phyloP scores from a whole-genome alignment of 2,329 filamentous ascomycete species.

The Penicillium sp. region DNA sequence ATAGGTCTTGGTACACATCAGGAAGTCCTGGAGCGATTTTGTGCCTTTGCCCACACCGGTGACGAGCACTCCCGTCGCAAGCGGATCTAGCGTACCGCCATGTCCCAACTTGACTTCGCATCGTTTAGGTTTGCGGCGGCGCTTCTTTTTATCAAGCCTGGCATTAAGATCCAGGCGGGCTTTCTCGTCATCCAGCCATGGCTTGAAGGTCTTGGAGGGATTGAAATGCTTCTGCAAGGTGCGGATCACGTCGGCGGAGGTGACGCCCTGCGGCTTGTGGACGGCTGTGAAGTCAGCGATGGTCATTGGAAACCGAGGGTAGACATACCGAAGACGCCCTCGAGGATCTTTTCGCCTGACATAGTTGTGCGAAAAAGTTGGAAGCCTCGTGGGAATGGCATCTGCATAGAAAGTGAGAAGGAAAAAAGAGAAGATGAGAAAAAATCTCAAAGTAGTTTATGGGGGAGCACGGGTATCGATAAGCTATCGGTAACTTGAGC shows the following conservation, averaged over 20 bases:
- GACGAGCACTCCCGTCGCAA: slow-evolving; percentile 89
- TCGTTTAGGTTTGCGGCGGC: slow-evolving; percentile 54
- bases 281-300: slow-evolving; percentile 57
- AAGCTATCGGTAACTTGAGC: slow-evolving; percentile 17
- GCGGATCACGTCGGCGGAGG: slow-evolving; percentile 85
- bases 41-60: slow-evolving; percentile 83
- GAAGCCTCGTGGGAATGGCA: slow-evolving; percentile 28
- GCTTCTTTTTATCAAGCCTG: slow-evolving; percentile 55
- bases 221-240: slow-evolving; percentile 82
- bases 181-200: slow-evolving; percentile 64
- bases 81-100: slow-evolving; percentile 88
- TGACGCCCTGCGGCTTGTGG: slow-evolving; percentile 82
- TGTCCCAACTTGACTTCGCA: slow-evolving; percentile 88
- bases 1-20: slow-evolving; percentile 88
- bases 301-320: background rate
- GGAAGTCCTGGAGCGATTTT: slow-evolving; percentile 71
- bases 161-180: slow-evolving; percentile 53
- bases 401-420: slow-evolving; percentile 21
- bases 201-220: slow-evolving; percentile 70
- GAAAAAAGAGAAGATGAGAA: slow-evolving; percentile 7
- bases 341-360: slow-evolving; percentile 49
- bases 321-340: slow-evolving; percentile 58
- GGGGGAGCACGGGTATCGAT: slow-evolving; percentile 9
- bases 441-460: slow-evolving; percentile 11
- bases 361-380: slow-evolving; percentile 34